These are phyloP conservation scores for Eutrema yunnanense DNA, from an alignment of 345 rosid genomes.

Conservation along the genomic window DNA sequence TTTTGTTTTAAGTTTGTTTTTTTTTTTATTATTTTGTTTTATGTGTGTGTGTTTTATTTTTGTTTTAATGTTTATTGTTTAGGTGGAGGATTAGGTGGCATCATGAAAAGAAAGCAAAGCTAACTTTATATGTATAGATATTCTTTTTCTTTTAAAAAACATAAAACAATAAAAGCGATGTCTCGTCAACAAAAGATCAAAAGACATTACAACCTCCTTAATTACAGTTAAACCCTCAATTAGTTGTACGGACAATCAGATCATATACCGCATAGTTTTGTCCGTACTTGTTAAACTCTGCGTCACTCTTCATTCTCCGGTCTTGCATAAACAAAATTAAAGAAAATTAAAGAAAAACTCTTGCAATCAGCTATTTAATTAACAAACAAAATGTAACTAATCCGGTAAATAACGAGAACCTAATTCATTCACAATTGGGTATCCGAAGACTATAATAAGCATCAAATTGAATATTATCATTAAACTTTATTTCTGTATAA, in stretches of 20 bases:
- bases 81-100: too few species aligned
- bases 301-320: neutral
- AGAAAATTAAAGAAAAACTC: neutral
- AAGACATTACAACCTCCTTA: neutral
- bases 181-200: slow-evolving; percentile 13
- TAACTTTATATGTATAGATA: too few species aligned
- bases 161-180: slow-evolving; percentile 7
- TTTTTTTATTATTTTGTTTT: too few species aligned
- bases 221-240: neutral
- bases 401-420: neutral
- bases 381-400: neutral
- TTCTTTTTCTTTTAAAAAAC: neutral
- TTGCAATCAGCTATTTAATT: neutral
- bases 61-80: too few species aligned
- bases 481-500: neutral
- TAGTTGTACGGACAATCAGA: slow-evolving; percentile 20
- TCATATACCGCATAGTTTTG: neutral
- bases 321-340: neutral
- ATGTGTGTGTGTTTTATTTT: too few species aligned
- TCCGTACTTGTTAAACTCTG: slow-evolving; percentile 13
- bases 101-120: too few species aligned
- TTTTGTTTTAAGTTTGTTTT: too few species aligned
- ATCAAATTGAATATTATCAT: neutral
- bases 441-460: neutral
- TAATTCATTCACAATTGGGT: neutral